A percentile compares a stretch with the other conserved stretches of the same genome.
These are phyloP conservation scores for Thamnidium elegans DNA, from an alignment of 192 early-diverging fungal species.

Conservation along the genomic window DNA sequence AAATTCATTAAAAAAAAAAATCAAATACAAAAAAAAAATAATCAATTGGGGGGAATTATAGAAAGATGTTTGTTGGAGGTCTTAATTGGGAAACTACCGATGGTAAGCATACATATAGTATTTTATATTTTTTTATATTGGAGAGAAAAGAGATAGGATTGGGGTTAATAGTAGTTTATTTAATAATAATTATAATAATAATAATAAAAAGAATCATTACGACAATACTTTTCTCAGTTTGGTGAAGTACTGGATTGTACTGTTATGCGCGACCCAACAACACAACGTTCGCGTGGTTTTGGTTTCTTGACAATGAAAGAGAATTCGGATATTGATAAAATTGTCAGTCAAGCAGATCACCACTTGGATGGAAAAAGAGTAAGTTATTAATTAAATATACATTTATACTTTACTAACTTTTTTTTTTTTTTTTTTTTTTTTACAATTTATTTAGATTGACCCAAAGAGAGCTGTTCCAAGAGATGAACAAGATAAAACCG, in stretches of 20 bases:
- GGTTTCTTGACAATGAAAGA: conserved; percentile 74
- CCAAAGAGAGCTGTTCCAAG: conserved; percentile 71
- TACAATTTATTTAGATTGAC: conserved; percentile 52
- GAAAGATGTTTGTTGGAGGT: conserved; percentile 81
- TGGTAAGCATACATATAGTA: conserved; percentile 53
- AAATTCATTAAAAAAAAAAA: neutral
- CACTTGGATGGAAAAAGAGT: conserved; percentile 78
- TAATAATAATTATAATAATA: conserved; percentile 33
- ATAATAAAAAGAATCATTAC: conserved; percentile 59
- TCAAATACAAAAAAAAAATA: neutral
- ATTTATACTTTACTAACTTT: neutral
- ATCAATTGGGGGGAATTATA: conserved; percentile 29
- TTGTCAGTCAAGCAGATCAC: conserved; percentile 61
- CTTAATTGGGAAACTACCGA: conserved; percentile 82
- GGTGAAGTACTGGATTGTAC: conserved; percentile 70
- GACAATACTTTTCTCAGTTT: conserved; percentile 66
- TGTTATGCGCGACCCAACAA: conserved; percentile 72
- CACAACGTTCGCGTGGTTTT: conserved; percentile 72
- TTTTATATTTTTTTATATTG: neutral
- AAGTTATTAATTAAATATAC: conserved; percentile 24
- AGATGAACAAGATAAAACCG: conserved; percentile 72
- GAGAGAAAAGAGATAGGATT: neutral
- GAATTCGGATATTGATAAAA: conserved; percentile 56
- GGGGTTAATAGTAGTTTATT: conserved; percentile 3
- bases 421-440: too few species aligned